Evolutionary conservation across 306 rosid species (phyloP), one percentile per base, ranked within the genome.

Genomic region (Vigna radiata): DNA sequence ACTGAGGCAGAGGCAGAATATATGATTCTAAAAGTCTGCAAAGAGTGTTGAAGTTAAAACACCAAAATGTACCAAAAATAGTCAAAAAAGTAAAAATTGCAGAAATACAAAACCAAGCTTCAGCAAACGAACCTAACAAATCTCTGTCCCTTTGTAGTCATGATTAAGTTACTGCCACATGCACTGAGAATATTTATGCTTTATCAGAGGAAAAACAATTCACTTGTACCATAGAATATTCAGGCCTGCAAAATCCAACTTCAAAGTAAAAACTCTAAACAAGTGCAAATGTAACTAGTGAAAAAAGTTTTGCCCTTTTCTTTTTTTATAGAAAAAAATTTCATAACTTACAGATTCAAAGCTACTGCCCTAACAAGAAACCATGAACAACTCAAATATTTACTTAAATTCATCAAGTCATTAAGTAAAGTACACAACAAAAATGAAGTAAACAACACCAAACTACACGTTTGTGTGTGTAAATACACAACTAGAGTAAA

Each of bases 71-170:
- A 31, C 48, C 14, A 55, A 72, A 55, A 55, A 14, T 31, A 8
- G 14, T 41, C 41, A 23, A 55, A 39, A 37, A 60, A 9, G 50
- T 9, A 39, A 16, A 29, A 37, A 63, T 41, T 29, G 15, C 41
- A 60, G 18, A 61, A 58, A 77, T 31, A 44, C 55, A 52, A 81
- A 3, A 56, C n/a, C 4, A 79, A 54, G 75, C 23, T 18, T 76
- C 47, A 64, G 70, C 52, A 15, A 64, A 83, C 91, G 67, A 78
- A 93, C 98, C 97, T 93, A 49, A 87, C 88, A 89, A 81, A 85
- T 71, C 75, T 87, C 18, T 48, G 64, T 72, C 74, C 84, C 82
- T 59, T 78, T 39, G 72, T 6, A 43, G 72, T 59, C 96, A 93
- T 89, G 75, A 25, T 77, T 25, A 72, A 58, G 27, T 73, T 59